Percentiles rank a stretch among this genome's conserved stretches.
Evolutionary conservation across 192 early-diverging fungal genomes (phyloP).

Genomic region (Backusella circina): DNA sequence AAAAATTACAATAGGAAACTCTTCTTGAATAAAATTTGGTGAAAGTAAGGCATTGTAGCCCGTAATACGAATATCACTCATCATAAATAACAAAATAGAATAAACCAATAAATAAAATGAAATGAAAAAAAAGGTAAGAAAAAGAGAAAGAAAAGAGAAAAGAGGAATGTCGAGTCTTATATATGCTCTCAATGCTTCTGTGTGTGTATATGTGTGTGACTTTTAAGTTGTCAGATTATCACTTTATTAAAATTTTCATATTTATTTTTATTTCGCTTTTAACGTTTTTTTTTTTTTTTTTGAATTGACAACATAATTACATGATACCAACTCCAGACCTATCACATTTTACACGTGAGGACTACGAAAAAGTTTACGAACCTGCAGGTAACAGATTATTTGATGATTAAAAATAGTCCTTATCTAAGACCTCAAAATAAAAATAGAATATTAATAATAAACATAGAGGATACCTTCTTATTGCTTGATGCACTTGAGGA

Average conservation of each 20-base stretch:
- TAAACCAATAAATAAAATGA: neutral
- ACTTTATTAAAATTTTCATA: neutral
- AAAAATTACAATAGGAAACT: slow-evolving; percentile 67
- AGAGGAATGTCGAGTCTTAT: neutral
- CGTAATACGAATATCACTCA: slow-evolving; percentile 79
- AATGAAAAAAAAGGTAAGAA: neutral
- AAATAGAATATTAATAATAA: neutral
- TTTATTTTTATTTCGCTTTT: neutral
- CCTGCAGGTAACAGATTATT: slow-evolving; percentile 61
- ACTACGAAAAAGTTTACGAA: slow-evolving; percentile 80
- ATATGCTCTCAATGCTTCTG: neutral
- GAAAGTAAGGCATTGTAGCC: slow-evolving; percentile 84
- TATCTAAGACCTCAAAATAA: neutral
- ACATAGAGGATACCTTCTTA: slow-evolving; percentile 91
- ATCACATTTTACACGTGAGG: slow-evolving; percentile 58
- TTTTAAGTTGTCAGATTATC: neutral
- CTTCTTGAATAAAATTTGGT: slow-evolving; percentile 82
- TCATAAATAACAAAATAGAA: slow-evolving; percentile 11
- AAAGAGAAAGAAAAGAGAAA: neutral
- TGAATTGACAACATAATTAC: neutral
- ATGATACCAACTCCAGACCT: slow-evolving; percentile 80
- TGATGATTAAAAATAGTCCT: neutral
- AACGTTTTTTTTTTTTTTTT: neutral
- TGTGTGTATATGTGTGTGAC: neutral
- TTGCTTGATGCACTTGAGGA: slow-evolving; percentile 89